phyloP scores from a whole-genome alignment of 1,284 basidiomycete species.

The Marasmius sp. region DNA sequence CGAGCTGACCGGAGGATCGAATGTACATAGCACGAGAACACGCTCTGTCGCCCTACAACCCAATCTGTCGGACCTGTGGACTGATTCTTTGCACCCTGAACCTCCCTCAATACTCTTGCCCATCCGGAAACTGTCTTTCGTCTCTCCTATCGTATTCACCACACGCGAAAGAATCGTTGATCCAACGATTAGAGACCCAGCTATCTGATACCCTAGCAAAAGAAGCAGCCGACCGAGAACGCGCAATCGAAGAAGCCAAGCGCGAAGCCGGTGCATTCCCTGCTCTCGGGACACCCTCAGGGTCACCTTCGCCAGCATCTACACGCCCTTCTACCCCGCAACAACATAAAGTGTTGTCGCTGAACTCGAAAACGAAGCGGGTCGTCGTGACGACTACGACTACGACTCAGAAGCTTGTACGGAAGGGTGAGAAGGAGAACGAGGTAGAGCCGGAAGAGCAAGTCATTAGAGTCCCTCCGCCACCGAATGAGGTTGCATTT shows the following conservation, averaged over 20 bases:
- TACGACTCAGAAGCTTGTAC: slow-evolving; percentile 31
- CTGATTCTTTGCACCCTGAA: slow-evolving; percentile 63
- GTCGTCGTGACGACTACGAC: slow-evolving; percentile 53
- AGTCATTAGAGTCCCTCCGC: slow-evolving; percentile 40
- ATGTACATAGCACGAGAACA: slow-evolving; percentile 53
- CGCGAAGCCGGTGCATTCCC: slow-evolving; percentile 64
- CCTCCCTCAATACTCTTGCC: slow-evolving; percentile 53
- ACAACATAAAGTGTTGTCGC: slow-evolving; percentile 58
- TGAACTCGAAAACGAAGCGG: slow-evolving; percentile 48
- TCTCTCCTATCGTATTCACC: slow-evolving; percentile 37
- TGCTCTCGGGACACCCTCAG: slow-evolving; percentile 32
- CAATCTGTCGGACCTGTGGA: slow-evolving; percentile 60
- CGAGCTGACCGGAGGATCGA: neutral
- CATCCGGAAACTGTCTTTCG: slow-evolving; percentile 58
- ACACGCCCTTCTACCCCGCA: slow-evolving; percentile 17
- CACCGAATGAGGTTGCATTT: slow-evolving; percentile 36
- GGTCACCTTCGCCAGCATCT: slow-evolving; percentile 9
- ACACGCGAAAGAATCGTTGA: slow-evolving; percentile 30
- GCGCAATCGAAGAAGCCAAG: slow-evolving; percentile 45
- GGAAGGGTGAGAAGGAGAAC: slow-evolving; percentile 22
- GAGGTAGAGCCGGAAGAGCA: slow-evolving; percentile 34
- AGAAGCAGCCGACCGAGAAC: slow-evolving; percentile 50
- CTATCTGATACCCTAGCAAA: slow-evolving; percentile 41
- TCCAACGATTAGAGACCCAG: slow-evolving; percentile 42
- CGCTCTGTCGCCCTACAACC: slow-evolving; percentile 50